Conservation (phyloP, 75 land plant genomes). For the Azolla pinnata region DNA sequence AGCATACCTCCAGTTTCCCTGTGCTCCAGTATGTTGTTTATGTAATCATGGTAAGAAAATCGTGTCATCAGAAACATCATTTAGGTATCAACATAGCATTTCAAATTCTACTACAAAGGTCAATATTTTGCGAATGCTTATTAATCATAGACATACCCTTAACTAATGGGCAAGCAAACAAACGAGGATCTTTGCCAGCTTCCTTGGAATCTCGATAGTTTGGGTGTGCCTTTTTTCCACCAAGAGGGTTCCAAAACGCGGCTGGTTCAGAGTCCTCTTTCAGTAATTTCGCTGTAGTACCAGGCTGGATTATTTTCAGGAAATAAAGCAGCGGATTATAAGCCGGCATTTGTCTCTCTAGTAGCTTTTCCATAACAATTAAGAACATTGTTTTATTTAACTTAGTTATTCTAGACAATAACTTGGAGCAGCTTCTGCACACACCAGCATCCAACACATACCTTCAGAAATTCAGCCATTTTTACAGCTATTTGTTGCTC, state of each 20-base stretch:
- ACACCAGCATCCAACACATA: background rate
- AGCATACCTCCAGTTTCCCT: conserved; percentile 1
- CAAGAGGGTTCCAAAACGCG: conserved; percentile 75
- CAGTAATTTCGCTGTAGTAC: conserved; percentile 51
- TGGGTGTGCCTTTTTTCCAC: conserved; percentile 61
- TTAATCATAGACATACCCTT: conserved; percentile 35
- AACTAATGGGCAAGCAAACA: conserved; percentile 56
- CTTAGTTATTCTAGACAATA: too few relatives aligned
- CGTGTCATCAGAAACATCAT: background rate
- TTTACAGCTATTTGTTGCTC: conserved; percentile 51
- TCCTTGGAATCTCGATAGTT: conserved; percentile 55
- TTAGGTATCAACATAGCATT: background rate
- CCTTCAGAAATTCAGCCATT: conserved; percentile 48
- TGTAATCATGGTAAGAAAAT: too few relatives aligned
- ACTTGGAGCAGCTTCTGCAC: background rate
- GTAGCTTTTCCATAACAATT: too few relatives aligned
- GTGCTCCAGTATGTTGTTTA: background rate
- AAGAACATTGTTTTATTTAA: too few relatives aligned
- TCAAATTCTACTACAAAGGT: background rate
- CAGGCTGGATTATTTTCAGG: too few relatives aligned
- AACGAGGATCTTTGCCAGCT: conserved; percentile 65
- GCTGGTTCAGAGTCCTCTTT: conserved; percentile 84
- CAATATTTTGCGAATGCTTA: background rate
- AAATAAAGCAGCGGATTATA: too few relatives aligned
- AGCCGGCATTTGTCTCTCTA: too few relatives aligned